Percentiles rank a stretch among this genome's conserved stretches.
Conservation (phyloP, 139 green algal species). For the Asterochloris erici region DNA sequence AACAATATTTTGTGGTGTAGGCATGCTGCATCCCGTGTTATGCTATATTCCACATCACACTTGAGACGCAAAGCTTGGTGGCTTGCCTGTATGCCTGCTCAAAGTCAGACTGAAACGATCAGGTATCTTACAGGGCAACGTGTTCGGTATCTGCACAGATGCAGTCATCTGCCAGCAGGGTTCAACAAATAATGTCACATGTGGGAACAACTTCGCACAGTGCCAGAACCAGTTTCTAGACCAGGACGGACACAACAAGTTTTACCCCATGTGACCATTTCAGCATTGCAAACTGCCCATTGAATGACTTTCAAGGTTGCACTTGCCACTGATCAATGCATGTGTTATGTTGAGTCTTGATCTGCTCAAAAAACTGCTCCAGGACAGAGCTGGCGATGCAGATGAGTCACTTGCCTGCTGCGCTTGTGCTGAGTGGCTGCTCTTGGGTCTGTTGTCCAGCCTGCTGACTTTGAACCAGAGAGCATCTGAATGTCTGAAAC, state of each 20-base stretch:
- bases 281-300: background rate
- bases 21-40: background rate
- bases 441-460: too few species aligned
- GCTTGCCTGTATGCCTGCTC: background rate
- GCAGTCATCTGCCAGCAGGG: slow-evolving; percentile 10
- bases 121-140: background rate
- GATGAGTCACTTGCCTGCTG: too few species aligned
- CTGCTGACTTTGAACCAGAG: too few species aligned
- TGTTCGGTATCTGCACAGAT: slow-evolving; percentile 11
- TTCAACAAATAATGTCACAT: background rate
- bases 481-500: too few species aligned
- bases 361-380: too few species aligned
- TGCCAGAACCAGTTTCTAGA: slow-evolving; percentile 10
- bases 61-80: background rate
- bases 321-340: too few species aligned
- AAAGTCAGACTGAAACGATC: background rate
- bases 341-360: too few species aligned
- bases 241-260: slow-evolving; percentile 7
- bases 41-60: background rate
- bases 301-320: too few species aligned
- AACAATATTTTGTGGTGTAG: background rate
- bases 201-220: slow-evolving; percentile 10
- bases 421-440: too few species aligned
- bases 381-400: too few species aligned
- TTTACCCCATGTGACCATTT: slow-evolving; percentile 2